phyloP scores from a whole-genome alignment of 352 stramenopile genomes.

The Globisporangium yorkense region DNA sequence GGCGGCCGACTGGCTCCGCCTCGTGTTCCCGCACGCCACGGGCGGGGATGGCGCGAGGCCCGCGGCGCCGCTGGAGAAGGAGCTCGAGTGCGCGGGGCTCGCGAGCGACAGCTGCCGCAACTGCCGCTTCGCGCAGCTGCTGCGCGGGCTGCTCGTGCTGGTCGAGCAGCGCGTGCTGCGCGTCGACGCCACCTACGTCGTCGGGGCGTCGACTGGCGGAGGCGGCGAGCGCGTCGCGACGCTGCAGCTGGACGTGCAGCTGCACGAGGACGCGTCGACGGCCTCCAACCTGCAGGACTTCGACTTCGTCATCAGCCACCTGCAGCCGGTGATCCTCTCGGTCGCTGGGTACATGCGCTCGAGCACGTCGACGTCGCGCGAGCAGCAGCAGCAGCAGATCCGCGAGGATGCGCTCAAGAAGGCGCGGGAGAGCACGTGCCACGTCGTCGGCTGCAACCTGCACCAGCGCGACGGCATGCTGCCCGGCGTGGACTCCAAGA shows the following conservation, averaged over 20 bases:
- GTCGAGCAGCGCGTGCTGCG: constrained; percentile 27
- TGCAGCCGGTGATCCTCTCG: constrained; percentile 40
- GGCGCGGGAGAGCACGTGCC: constrained; percentile 41
- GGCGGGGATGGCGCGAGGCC: neutral
- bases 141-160: constrained; percentile 39
- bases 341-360: constrained; percentile 20
- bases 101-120: constrained; percentile 21
- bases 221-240: constrained; percentile 25
- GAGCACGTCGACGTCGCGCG: constrained; percentile 5
- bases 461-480: constrained; percentile 20
- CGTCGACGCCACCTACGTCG: constrained; percentile 39
- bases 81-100: constrained; percentile 44
- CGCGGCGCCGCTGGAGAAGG: constrained; percentile 21
- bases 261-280: constrained; percentile 27
- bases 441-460: constrained; percentile 60
- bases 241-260: constrained; percentile 37
- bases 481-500: constrained; percentile 11
- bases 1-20: constrained; percentile 22
- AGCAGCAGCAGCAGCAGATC: neutral
- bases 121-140: constrained; percentile 46
- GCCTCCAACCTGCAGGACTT: constrained; percentile 34
- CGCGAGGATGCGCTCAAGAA: constrained; percentile 17
- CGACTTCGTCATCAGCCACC: constrained; percentile 49
- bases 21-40: constrained; percentile 24
- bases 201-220: constrained; percentile 1